phyloP scores from a whole-genome alignment of 768 basidiomycete genomes.

The Kwoniella dejecticola region DNA sequence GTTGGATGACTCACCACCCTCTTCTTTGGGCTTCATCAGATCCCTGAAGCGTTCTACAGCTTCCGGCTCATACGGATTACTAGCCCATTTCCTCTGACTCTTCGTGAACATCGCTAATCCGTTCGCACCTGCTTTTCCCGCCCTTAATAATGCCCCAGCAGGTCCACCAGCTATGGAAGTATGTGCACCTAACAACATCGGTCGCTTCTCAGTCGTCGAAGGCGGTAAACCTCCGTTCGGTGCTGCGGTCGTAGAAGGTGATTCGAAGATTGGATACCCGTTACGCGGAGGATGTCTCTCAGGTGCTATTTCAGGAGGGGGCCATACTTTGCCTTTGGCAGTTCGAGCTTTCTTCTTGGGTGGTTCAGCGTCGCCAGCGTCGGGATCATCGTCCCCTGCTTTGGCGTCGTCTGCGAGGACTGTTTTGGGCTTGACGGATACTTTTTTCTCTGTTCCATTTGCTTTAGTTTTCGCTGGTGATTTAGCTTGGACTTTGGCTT shows the following conservation, averaged over 20 bases:
- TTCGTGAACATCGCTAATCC: slow-evolving; percentile 83
- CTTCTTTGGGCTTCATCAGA: slow-evolving; percentile 60
- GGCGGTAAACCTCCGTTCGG: slow-evolving; percentile 23
- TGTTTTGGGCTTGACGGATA: slow-evolving; percentile 6
- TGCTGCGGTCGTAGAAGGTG: slow-evolving; percentile 14
- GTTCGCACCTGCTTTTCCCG: slow-evolving; percentile 73
- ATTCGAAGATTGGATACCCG: slow-evolving; percentile 38
- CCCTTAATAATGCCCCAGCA: slow-evolving; percentile 71
- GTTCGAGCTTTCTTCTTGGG: slow-evolving; percentile 29
- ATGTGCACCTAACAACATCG: slow-evolving; percentile 68
- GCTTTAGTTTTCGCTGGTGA: background rate
- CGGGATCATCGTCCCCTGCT: slow-evolving; percentile 5
- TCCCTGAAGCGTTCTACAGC: slow-evolving; percentile 66
- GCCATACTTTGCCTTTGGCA: slow-evolving; percentile 40
- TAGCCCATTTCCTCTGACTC: slow-evolving; percentile 78
- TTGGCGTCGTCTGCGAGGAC: slow-evolving; percentile 10
- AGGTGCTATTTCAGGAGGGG: slow-evolving; percentile 43
- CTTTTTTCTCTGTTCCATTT: slow-evolving; percentile 11
- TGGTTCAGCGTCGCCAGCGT: slow-evolving; percentile 10
- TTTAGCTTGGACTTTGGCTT: background rate
- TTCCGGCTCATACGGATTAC: slow-evolving; percentile 62
- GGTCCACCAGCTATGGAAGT: slow-evolving; percentile 80
- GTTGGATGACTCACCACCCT: slow-evolving; percentile 40
- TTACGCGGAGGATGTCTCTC: slow-evolving; percentile 33
- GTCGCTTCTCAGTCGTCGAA: slow-evolving; percentile 15